Evolutionary conservation across 805 yeast genomes (phyloP).

Genomic region (Saitoella complicata): DNA sequence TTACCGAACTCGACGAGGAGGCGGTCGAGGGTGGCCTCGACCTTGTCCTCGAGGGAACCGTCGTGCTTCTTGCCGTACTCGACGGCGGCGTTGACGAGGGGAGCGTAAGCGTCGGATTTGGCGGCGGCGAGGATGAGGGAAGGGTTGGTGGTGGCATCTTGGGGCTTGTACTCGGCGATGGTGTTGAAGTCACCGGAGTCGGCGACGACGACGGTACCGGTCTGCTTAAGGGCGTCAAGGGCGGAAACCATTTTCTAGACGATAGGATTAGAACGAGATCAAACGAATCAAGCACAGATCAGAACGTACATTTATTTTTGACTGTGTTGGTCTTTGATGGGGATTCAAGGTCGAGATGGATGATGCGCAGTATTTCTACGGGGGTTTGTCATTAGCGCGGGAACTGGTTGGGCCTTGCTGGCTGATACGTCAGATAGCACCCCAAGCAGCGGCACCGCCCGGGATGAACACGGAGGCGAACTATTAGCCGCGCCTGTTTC

Average conservation of each 20-base stretch:
- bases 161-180: conserved; percentile 95
- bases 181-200: conserved; percentile 97
- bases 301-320: too few relatives aligned
- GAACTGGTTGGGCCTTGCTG: too few relatives aligned
- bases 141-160: conserved; percentile 98
- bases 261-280: too few relatives aligned
- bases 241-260: conserved; percentile 33
- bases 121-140: conserved; percentile 93
- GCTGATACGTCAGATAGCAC: too few relatives aligned
- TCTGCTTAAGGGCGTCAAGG: conserved; percentile 78
- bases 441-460: too few relatives aligned
- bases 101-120: conserved; percentile 74
- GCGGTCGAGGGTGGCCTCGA: conserved; percentile 73
- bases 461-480: too few relatives aligned
- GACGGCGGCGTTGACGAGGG: conserved; percentile 80
- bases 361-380: too few relatives aligned
- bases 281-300: too few relatives aligned
- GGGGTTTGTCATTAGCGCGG: too few relatives aligned
- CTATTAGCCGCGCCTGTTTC: too few relatives aligned
- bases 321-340: too few relatives aligned
- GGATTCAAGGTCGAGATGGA: too few relatives aligned
- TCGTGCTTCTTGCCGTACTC: conserved; percentile 55
- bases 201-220: conserved; percentile 94
- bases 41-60: conserved; percentile 35
- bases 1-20: conserved; percentile 91